Evolutionary conservation across 352 stramenopile species (phyloP), one percentile per base, ranked within the genome.

Genomic region (Blastocystis sp.): DNA sequence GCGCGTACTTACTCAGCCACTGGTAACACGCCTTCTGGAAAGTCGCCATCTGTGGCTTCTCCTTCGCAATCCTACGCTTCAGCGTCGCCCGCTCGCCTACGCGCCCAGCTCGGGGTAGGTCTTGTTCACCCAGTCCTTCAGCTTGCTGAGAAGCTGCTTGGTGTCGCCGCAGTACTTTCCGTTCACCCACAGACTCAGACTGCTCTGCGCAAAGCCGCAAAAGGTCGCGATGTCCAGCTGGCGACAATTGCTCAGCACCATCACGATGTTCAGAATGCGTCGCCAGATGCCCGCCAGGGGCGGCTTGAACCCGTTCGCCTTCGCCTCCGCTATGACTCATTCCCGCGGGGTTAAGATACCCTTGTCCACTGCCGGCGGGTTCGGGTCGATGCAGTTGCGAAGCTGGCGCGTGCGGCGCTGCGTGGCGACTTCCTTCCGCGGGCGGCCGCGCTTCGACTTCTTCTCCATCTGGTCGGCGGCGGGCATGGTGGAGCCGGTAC

Each of bases 151-250:
- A 23, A 88, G n/a, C 52, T 62, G 34, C 21, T 70, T 60, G 21
- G 78, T 88, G 52, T 88, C 78, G 21, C 78, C 78, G 21, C 40
- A 60, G 65, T 79, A 88, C 41, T 88, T 88, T n/a, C 78, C 78
- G 60, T 88, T 88, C 40, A 88, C 67, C 78, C 78, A 88, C 2
- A 88, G 65, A 76, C 64, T 79, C 5, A 88, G 78, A 60, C 40
- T 65, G 56, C 64, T 79, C 48, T 88, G 78, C 34, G 64, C 78
- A 34, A 88, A 88, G n/a, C 78, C 78, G 60, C 78, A 88, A 2
- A 88, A 88, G 3, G 64, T 59, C 1, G 78, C 78, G 19, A 88
- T 79, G 41, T 88, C 78, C 5, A 61, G 45, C 43, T 88, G 78
- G 11, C 56, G 70, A 34, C 64, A 79, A 52, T 79, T 76, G 38